Conservation (phyloP, 108 stramenopile species). For the Discostella stelligeroides region DNA sequence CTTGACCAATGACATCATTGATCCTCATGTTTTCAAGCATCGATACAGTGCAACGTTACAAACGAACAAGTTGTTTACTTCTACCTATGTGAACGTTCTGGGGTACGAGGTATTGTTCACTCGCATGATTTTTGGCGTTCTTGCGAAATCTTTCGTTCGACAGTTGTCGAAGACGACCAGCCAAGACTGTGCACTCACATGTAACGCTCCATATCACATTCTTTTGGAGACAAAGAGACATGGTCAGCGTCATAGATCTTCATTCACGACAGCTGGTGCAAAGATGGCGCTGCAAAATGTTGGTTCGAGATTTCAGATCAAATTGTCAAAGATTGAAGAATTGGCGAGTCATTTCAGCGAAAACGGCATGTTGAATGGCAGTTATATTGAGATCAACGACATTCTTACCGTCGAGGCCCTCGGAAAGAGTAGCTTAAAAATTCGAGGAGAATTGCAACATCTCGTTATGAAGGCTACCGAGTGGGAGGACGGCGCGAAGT, state of each 20-base stretch:
- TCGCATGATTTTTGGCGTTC: slow-evolving; percentile 3
- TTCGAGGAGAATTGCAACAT: slow-evolving; percentile 38
- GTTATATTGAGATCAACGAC: no score
- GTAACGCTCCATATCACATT: slow-evolving; percentile 21
- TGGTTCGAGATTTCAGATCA: neutral
- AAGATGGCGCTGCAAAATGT: neutral
- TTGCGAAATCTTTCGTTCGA: slow-evolving; percentile 12
- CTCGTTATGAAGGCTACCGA: slow-evolving; percentile 39
- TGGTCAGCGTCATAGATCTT: slow-evolving; percentile 1
- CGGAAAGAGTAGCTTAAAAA: slow-evolving; percentile 26
- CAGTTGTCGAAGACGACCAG: slow-evolving; percentile 1
- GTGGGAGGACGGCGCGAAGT: slow-evolving; percentile 32
- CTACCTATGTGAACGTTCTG: neutral
- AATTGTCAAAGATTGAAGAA: slow-evolving; percentile 6
- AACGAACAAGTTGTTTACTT: slow-evolving; percentile 14
- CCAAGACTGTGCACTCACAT: neutral
- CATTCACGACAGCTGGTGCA: slow-evolving; percentile 4
- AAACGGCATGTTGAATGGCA: no score
- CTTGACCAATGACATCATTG: slow-evolving; percentile 42
- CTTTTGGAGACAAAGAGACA: slow-evolving; percentile 27
- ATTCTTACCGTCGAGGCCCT: neutral
- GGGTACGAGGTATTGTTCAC: slow-evolving; percentile 8
- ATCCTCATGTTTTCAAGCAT: slow-evolving; percentile 17
- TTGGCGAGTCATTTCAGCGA: slow-evolving; percentile 4
- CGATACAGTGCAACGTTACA: slow-evolving; percentile 35